Base-by-base conservation (phyloP, 2,329 filamentous ascomycete species). In the Xylariaceae sp. region DNA sequence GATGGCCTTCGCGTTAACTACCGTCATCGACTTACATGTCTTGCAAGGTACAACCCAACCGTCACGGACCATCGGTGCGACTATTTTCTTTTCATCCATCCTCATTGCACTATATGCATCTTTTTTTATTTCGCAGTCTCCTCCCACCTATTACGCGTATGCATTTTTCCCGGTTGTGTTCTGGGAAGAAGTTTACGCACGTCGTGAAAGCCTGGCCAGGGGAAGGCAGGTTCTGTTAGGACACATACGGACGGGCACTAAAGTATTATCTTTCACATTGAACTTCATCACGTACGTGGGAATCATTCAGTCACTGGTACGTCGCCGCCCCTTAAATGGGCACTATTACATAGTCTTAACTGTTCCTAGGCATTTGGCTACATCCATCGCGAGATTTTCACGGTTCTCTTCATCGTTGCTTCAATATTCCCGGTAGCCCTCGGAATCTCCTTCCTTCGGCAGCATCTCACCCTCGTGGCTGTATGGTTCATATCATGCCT, bases 131-230 rank as follows among this genome's bases (percentile, higher is more conserved):
- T 92, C 95, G 43, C 81, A 84, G 42, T 96, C 92, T 1, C 87
- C 92, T 0, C 68, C 78, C 53, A 87, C 88, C 2, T 99, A 99
- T 70, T 99, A 97, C 66, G 82, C 84, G 1, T 99, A 99, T 68
- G 88, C 87, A 0, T 81, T 95, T 63, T 99, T 99, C 70, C 94
- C 94, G 0, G 85, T 96, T 2, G 81, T 89, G 53, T 97, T 99
- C 74, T 99, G 94, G 94, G 92, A 96, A 70, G 92, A 96, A 66
- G 89, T 96, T 0, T 92, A 87, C 70, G 88, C 89, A 2, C 83
- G 88, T 26, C 81, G 91, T 52, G 77, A 79, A 43, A 88, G 88
- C 40, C 70, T 96, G 12, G 65, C 73, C 5, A 79, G 84, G 57
- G 92, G 91, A 2, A 77, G 80, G 48, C 79, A 78, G 58, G 77